Base-by-base conservation (phyloP, 345 rosid species). In the Excoecaria agallocha region DNA sequence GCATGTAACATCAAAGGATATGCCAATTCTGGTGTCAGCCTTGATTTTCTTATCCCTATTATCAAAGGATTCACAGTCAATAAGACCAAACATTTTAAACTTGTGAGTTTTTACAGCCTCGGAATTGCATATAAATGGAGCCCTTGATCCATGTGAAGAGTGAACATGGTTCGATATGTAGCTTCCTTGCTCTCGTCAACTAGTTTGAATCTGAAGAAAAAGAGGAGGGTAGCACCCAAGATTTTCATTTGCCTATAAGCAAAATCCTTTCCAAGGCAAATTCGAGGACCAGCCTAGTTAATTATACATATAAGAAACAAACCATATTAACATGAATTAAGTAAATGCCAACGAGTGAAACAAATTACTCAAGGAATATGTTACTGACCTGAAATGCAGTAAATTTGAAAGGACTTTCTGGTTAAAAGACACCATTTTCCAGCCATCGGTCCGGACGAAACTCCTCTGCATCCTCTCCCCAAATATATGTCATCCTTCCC, bases 391-490 rank as follows among this genome's bases (percentile, higher is more conserved):
- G 86, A 73, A 86, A 83, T 22, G 86, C 85, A 37, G 78, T 78
- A 62, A 83, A 81, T 30, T 83, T 85, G 58, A 75, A 83, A 68
- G 86, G 84, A 67, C 74, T 77, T 73, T 79, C 84, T 11, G 78
- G 78, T 63, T 2, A 74, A 72, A 77, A 86, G 57, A 79, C 62
- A 12, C 76, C 76, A 49, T 77, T 16, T n/a, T 69, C 72, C 39
- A 86, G 81, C 89, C 86, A 86, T 51, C 86, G 50, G 51, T 83
- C 89, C 0, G 86, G 89, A 1, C 57, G 64, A 46, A 81, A 86
- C 16, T 76, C 77, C 79, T 81, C 85, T 12, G 81, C 86, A 17
- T 81, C 77, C 0, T 83, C 84, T 61, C 86, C 88, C 85, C 81
- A 81, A 54, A 83, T 39, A 30, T 17, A 75, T 10, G 79, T 56